Percentiles rank a stretch among this genome's conserved stretches.
Evolutionary conservation across 306 rosid genomes (phyloP).

Genomic region (Vigna reflexopilosa): DNA sequence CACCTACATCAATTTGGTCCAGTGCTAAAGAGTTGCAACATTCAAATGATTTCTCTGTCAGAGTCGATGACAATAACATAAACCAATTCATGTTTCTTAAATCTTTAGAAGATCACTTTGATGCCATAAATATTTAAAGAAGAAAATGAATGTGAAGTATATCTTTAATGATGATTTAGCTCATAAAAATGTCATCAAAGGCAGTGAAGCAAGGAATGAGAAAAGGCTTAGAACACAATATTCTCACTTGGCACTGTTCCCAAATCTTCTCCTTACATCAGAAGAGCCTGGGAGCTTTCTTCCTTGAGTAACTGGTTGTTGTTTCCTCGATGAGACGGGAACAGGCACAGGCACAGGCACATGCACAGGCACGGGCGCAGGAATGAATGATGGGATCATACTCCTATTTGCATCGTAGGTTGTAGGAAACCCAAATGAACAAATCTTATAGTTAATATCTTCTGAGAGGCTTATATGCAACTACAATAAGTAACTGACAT

Average conservation of each 20-base stretch:
- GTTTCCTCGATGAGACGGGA: slow-evolving; percentile 60
- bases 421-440: not conserved
- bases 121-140: slow-evolving; percentile 12
- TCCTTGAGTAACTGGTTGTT: slow-evolving; percentile 49
- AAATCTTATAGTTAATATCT: slow-evolving; percentile 18
- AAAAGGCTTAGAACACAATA: slow-evolving; percentile 21
- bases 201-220: slow-evolving; percentile 27
- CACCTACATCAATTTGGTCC: slow-evolving; percentile 17
- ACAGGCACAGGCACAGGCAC: slow-evolving; percentile 65
- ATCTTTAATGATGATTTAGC: not conserved
- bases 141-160: slow-evolving; percentile 10
- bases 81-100: not conserved
- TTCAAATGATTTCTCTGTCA: not conserved
- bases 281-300: slow-evolving; percentile 52
- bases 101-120: not conserved
- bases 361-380: slow-evolving; percentile 46
- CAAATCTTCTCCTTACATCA: slow-evolving; percentile 64
- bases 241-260: slow-evolving; percentile 59
- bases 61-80: not conserved
- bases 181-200: not conserved
- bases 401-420: slow-evolving; percentile 54
- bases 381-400: slow-evolving; percentile 79
- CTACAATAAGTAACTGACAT: not conserved
- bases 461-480: slow-evolving; percentile 9
- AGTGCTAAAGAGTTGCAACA: not conserved